These are phyloP conservation scores for Penicillium simplicissimum DNA, from an alignment of 495 filamentous ascomycete species.

Conservation along the genomic window DNA sequence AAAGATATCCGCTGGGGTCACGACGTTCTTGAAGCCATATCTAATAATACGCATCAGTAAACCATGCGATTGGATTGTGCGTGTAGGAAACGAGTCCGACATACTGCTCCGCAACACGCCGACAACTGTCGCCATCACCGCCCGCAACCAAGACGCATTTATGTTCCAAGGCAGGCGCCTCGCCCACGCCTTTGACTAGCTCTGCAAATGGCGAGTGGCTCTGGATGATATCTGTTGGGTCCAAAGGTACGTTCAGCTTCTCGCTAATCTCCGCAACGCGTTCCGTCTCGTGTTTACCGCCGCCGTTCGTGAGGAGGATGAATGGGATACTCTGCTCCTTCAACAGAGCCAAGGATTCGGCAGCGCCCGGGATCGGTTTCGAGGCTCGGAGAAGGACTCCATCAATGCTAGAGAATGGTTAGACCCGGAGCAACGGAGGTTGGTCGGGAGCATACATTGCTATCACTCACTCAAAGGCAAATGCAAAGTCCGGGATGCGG, in stretches of 20 bases:
- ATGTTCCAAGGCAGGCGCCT: conserved; percentile 51
- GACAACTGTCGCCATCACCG: conserved; percentile 74
- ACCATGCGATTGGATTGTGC: too few relatives aligned
- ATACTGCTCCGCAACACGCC: conserved; percentile 67
- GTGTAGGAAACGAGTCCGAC: background rate
- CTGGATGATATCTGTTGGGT: conserved; percentile 71
- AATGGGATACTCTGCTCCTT: conserved; percentile 72
- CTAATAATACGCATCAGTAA: conserved; percentile 24
- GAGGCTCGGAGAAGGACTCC: conserved; percentile 90
- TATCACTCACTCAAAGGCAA: conserved; percentile 76
- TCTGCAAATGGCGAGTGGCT: conserved; percentile 79
- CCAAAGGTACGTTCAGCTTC: conserved; percentile 59
- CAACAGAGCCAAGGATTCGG: conserved; percentile 70
- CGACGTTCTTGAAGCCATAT: conserved; percentile 84
- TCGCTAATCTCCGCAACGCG: conserved; percentile 69
- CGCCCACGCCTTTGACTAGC: conserved; percentile 45
- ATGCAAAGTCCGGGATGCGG: conserved; percentile 65
- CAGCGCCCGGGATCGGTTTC: conserved; percentile 76
- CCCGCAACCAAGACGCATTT: conserved; percentile 81
- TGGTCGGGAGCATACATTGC: conserved; percentile 19
- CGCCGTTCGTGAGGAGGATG: conserved; percentile 87
- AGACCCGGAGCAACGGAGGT: conserved; percentile 5
- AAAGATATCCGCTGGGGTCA: conserved; percentile 84
- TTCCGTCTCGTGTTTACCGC: conserved; percentile 72
- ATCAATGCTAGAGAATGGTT: conserved; percentile 67